A percentile compares a stretch with the other conserved stretches of the same genome.
phyloP scores from a whole-genome alignment of 495 filamentous ascomycete species.

The Aspergillus kassunensis region DNA sequence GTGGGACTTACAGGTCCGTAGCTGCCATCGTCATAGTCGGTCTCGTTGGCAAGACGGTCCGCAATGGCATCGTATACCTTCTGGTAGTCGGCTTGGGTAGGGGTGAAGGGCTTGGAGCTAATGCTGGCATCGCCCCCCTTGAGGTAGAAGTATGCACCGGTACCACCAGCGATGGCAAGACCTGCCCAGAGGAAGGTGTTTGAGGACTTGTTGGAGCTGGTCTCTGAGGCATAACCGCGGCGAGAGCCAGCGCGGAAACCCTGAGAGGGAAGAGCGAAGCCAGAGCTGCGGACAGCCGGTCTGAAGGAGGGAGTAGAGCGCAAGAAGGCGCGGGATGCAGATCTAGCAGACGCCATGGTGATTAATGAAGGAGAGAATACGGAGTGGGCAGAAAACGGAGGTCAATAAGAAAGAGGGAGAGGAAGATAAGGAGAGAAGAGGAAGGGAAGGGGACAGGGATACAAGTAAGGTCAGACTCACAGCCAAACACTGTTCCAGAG shows the following conservation, averaged over 20 bases:
- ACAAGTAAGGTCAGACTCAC: not conserved
- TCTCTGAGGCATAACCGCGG: constrained; percentile 73
- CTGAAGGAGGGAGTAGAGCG: constrained; percentile 50
- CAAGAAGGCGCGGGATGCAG: constrained; percentile 47
- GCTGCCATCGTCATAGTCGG: constrained; percentile 95
- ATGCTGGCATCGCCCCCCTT: constrained; percentile 45
- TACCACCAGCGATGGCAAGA: constrained; percentile 59
- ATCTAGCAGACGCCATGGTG: constrained; percentile 55
- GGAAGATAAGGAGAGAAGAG: not conserved
- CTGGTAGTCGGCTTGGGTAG: constrained; percentile 87
- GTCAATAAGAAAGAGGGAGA: constrained; percentile 7
- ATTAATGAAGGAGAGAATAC: constrained; percentile 24
- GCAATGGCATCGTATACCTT: constrained; percentile 92
- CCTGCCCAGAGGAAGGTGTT: constrained; percentile 50
- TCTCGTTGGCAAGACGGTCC: constrained; percentile 71
- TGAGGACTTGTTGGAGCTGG: constrained; percentile 49
- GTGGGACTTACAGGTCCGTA: constrained; percentile 70
- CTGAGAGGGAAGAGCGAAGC: constrained; percentile 56
- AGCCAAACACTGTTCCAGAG: not conserved
- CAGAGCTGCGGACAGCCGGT: constrained; percentile 50
- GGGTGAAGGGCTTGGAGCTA: constrained; percentile 52
- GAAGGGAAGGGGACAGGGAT: constrained; percentile 16
- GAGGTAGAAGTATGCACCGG: constrained; percentile 67
- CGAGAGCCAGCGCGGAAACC: constrained; percentile 62
- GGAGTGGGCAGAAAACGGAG: constrained; percentile 1